phyloP scores from a whole-genome alignment of 208 protist species.

The Angomonas ambiguus region DNA sequence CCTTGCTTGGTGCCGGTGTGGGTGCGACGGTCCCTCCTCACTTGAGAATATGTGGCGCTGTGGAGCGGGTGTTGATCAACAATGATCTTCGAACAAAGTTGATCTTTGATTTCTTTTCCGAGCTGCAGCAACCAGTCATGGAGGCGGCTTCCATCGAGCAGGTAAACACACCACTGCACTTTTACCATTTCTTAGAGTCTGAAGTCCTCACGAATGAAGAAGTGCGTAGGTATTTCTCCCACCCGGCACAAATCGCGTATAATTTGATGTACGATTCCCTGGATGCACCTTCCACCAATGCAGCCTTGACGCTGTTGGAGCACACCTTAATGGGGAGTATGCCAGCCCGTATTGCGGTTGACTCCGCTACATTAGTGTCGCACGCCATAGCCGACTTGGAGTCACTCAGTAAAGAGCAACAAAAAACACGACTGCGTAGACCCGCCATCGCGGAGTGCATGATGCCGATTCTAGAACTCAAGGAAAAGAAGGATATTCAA shows the following conservation, averaged over 20 bases:
- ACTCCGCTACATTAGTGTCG: conserved; percentile 52
- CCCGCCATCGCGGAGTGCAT: conserved; percentile 63
- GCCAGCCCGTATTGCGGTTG: conserved; percentile 66
- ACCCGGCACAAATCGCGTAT: conserved; percentile 50
- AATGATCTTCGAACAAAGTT: conserved; percentile 23
- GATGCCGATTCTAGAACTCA: conserved; percentile 59
- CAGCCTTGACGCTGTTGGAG: conserved; percentile 46
- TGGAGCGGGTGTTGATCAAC: conserved; percentile 36
- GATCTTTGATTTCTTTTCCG: conserved; percentile 66
- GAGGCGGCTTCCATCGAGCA: conserved; percentile 11
- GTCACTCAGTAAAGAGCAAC: conserved; percentile 47
- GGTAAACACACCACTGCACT: not conserved
- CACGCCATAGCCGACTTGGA: conserved; percentile 59
- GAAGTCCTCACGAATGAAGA: conserved; percentile 18
- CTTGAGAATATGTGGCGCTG: conserved; percentile 44
- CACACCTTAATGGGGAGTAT: conserved; percentile 40
- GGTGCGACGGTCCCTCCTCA: conserved; percentile 32
- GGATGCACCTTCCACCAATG: conserved; percentile 21
- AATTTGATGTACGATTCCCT: conserved; percentile 52
- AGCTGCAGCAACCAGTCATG: conserved; percentile 46
- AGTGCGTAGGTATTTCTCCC: conserved; percentile 20
- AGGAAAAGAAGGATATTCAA: conserved; percentile 35
- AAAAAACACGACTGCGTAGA: conserved; percentile 56
- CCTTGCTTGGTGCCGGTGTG: conserved; percentile 48
- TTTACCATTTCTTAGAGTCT: conserved; percentile 19